phyloP scores from a whole-genome alignment of 768 basidiomycete species.

The Suillus luteus region DNA sequence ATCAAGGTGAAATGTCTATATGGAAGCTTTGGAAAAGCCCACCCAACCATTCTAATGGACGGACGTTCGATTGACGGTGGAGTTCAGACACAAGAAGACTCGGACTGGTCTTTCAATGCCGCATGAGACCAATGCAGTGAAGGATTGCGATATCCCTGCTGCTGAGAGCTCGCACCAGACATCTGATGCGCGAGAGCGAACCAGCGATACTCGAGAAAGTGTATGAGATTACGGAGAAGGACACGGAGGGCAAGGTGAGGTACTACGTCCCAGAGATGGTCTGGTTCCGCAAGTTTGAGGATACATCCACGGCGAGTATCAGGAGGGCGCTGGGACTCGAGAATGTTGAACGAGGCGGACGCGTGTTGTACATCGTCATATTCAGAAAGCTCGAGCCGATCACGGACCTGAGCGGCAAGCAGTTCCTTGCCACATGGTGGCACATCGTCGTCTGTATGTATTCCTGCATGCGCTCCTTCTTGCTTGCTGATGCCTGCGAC shows the following conservation, averaged over 20 bases:
- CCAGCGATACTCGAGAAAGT: background rate
- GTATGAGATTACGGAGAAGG: background rate
- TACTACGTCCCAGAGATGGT: constrained; percentile 2
- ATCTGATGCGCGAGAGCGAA: background rate
- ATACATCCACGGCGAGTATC: background rate
- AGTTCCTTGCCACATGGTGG: constrained; percentile 7
- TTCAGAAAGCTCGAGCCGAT: background rate
- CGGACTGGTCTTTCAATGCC: no score
- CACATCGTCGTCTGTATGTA: constrained; percentile 9
- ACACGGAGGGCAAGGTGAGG: background rate
- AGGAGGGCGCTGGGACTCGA: background rate
- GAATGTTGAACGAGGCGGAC: background rate
- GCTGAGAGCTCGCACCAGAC: no score
- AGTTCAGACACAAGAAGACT: no score
- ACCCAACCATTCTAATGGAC: no score
- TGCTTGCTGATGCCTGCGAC: background rate
- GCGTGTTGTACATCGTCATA: background rate
- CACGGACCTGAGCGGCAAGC: background rate
- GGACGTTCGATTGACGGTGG: no score
- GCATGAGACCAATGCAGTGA: no score
- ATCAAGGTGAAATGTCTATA: no score
- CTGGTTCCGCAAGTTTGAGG: constrained; percentile 2
- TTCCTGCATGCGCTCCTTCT: background rate
- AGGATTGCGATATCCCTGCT: no score
- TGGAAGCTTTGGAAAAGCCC: no score